Evolutionary conservation across 495 filamentous ascomycete genomes (phyloP), one percentile per base, ranked within the genome.

Genomic region (Penicillium cosmopolitanum): DNA sequence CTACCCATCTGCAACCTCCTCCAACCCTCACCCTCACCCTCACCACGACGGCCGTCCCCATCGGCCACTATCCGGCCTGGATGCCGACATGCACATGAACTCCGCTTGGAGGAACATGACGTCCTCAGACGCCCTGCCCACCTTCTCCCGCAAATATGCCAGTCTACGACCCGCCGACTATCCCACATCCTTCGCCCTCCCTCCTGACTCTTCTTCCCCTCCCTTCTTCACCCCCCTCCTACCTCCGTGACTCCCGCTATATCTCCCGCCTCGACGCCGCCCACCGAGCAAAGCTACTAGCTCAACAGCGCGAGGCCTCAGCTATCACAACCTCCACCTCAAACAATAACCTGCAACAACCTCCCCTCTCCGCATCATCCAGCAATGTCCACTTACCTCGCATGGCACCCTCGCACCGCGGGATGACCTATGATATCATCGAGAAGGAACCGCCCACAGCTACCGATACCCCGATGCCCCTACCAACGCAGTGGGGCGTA

Each of bases 401-500:
- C 65, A 85, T 89, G 73, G 80, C 84, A 5, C 79, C 89, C 10
- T 86, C 89, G 7, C 91, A 97, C 67, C 82, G 90, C 16, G 93
- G 93, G 11, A 86, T 95, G 77, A 85, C 90, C 11, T 92, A 89
- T 73, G 91, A 97, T 65, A 79, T 96, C 44, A 89, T 96, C 63
- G 95, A 97, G 75, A 86, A 91, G 61, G 78, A 84, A 52, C 84
- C 89, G 9, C 73, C 80, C 5, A 61, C 74, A 31, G 77, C 84
- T 23, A 81, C 86, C 57, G 85, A 89, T 50, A 63, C 70, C 4
- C 65, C 89, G 40, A 76, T 81, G 40, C 88, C 89, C 12, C 80
- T 98, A 50, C 95, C 95, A 53, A 87, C 87, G 1, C 85, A 83
- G 66, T 97, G 93, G 93, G 95, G 85, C 62, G 87, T 86, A 36